Conservation (phyloP, 139 green algal genomes). For the Chlorella sp. region DNA sequence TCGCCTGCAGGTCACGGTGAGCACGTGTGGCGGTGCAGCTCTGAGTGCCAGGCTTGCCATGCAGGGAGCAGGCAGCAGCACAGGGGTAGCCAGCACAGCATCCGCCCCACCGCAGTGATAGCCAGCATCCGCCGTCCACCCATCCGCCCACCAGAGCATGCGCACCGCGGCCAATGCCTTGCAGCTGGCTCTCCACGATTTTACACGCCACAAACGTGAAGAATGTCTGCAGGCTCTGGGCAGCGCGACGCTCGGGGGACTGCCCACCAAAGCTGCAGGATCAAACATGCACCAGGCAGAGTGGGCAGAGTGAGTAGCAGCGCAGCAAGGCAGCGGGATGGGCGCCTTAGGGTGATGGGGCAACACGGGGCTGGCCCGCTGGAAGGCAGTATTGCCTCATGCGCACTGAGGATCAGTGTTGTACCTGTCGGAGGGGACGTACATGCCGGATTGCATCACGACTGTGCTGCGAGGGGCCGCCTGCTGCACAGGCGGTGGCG, state of each 20-base stretch:
- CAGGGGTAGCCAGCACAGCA: too few species aligned
- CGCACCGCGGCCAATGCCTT: slow-evolving; percentile 63
- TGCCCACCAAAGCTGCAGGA: slow-evolving; percentile 70
- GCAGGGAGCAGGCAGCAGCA: too few species aligned
- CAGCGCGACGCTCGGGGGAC: slow-evolving; percentile 74
- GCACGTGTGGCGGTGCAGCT: too few species aligned
- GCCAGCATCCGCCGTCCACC: too few species aligned
- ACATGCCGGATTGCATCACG: neutral
- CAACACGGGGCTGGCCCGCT: too few species aligned
- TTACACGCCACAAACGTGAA: slow-evolving; percentile 80
- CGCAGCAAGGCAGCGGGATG: neutral
- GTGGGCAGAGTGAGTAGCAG: neutral
- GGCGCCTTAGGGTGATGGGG: too few species aligned
- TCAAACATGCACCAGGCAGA: neutral
- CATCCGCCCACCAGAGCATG: too few species aligned
- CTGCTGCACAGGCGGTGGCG: neutral
- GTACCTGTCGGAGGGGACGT: slow-evolving; percentile 21
- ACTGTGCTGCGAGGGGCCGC: neutral
- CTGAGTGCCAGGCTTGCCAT: too few species aligned
- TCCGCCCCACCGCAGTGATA: too few species aligned
- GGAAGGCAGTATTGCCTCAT: neutral
- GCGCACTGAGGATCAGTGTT: neutral
- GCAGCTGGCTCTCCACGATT: slow-evolving; percentile 74
- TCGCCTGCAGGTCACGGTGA: too few species aligned
- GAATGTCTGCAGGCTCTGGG: slow-evolving; percentile 62